phyloP scores from a whole-genome alignment of 2,329 filamentous ascomycete genomes.

The Ploettnerulaceae sp. region DNA sequence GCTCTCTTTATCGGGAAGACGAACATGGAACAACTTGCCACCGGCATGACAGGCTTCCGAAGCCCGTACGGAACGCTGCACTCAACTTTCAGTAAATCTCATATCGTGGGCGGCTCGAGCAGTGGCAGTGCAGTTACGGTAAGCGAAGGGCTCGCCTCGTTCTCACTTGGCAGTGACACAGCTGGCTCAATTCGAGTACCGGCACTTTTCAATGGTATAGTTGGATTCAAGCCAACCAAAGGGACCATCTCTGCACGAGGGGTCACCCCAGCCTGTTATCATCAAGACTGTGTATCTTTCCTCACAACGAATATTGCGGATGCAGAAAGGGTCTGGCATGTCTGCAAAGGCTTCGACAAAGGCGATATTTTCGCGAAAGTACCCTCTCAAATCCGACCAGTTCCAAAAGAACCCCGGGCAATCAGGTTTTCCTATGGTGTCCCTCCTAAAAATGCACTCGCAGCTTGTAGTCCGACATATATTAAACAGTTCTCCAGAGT shows the following conservation, averaged over 20 bases:
- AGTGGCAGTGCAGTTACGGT: slow-evolving; percentile 50
- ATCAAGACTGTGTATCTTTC: slow-evolving; percentile 49
- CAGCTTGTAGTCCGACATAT: slow-evolving; percentile 39
- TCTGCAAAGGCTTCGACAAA: slow-evolving; percentile 42
- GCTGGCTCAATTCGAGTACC: slow-evolving; percentile 49
- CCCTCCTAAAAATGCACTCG: slow-evolving; percentile 41
- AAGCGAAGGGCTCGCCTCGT: slow-evolving; percentile 45
- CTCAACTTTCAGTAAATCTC: slow-evolving; percentile 43
- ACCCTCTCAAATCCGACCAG: slow-evolving; percentile 17
- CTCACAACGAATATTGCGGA: slow-evolving; percentile 43
- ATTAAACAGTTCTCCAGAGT: slow-evolving; percentile 41
- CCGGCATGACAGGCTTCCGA: slow-evolving; percentile 46
- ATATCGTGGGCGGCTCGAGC: slow-evolving; percentile 50
- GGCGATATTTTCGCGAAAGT: slow-evolving; percentile 48
- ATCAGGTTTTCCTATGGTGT: slow-evolving; percentile 46
- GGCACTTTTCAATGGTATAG: slow-evolving; percentile 45
- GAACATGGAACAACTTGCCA: slow-evolving; percentile 51
- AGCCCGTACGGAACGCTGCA: slow-evolving; percentile 47
- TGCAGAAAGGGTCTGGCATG: slow-evolving; percentile 44
- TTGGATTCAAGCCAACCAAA: slow-evolving; percentile 45
- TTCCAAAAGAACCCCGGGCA: slow-evolving; percentile 23
- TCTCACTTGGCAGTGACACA: slow-evolving; percentile 50
- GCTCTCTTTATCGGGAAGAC: slow-evolving; percentile 54
- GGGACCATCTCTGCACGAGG: slow-evolving; percentile 44
- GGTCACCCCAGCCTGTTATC: slow-evolving; percentile 47